Conservation (phyloP, 129 eudicot species). For the Flaveria ramosissima region DNA sequence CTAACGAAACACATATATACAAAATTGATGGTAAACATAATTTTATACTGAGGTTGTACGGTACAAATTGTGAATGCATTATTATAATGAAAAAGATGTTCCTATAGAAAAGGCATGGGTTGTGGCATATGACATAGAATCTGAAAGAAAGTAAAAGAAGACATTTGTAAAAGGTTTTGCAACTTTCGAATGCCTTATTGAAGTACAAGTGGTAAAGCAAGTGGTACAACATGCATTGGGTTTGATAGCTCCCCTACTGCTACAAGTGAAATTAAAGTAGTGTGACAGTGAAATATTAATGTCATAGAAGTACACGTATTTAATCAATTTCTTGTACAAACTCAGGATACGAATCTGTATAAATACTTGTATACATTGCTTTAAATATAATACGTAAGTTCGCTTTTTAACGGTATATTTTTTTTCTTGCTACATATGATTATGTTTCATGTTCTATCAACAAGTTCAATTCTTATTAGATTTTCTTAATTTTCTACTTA, state of each 20-base stretch:
- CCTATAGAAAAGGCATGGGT: constrained; percentile 19
- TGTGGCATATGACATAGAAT: constrained; percentile 22
- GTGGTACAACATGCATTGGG: constrained; percentile 1
- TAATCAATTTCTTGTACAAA: no score
- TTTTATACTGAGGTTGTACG: neutral
- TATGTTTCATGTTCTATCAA: no score
- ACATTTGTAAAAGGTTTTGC: constrained; percentile 33
- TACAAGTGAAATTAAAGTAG: neutral
- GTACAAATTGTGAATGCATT: constrained; percentile 22
- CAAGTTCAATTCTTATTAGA: no score
- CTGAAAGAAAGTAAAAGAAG: constrained; percentile 30
- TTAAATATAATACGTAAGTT: no score
- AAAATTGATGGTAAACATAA: neutral
- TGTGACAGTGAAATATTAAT: neutral
- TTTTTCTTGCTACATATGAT: no score
- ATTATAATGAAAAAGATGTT: constrained; percentile 14
- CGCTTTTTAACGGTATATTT: no score
- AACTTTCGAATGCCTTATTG: constrained; percentile 12
- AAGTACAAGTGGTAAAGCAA: constrained; percentile 19
- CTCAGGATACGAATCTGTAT: no score
- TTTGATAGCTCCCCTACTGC: neutral
- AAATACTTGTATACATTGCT: no score
- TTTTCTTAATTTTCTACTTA: no score
- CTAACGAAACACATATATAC: neutral
- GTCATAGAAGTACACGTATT: neutral